Percentiles rank a stretch among this genome's conserved stretches.
Evolutionary conservation across 495 filamentous ascomycete species (phyloP).

Genomic region (Annulohypoxylon moriforme): DNA sequence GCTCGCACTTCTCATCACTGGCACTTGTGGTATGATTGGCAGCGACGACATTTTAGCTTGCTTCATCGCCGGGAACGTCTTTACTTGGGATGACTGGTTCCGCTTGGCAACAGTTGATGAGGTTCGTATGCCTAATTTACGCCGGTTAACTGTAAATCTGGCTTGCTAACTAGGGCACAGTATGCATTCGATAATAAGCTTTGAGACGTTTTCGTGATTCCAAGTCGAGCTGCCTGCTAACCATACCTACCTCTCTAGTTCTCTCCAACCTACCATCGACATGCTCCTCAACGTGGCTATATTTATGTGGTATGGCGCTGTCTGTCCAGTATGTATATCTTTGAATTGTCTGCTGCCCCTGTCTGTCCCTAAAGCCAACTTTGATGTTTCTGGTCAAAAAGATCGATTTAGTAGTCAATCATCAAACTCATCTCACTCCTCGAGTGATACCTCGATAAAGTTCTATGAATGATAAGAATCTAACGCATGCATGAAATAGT

Average conservation of each 20-base stretch:
- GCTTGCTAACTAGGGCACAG: constrained; percentile 25
- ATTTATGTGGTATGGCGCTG: constrained; percentile 90
- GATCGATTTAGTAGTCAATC: background rate
- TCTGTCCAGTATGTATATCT: constrained; percentile 67
- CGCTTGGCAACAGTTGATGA: constrained; percentile 88
- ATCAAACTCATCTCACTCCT: background rate
- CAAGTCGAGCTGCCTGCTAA: constrained; percentile 9
- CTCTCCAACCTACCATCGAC: constrained; percentile 91
- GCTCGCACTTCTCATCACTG: constrained; percentile 78
- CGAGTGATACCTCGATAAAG: background rate
- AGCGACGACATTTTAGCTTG: constrained; percentile 93
- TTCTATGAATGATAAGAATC: constrained; percentile 1
- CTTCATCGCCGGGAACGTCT: constrained; percentile 92
- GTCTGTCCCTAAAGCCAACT: background rate
- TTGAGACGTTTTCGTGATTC: no score
- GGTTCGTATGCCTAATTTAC: constrained; percentile 27
- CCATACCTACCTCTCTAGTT: constrained; percentile 45
- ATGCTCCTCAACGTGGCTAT: constrained; percentile 79
- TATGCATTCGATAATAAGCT: constrained; percentile 12
- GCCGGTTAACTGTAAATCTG: background rate
- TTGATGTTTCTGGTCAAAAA: background rate
- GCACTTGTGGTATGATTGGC: constrained; percentile 89
- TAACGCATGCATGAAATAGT: constrained; percentile 50
- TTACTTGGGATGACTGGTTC: constrained; percentile 95
- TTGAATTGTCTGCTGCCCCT: background rate